Base-by-base conservation (phyloP, 2,329 filamentous ascomycete species). In the Nothophaeocryptopus gaeumannii region DNA sequence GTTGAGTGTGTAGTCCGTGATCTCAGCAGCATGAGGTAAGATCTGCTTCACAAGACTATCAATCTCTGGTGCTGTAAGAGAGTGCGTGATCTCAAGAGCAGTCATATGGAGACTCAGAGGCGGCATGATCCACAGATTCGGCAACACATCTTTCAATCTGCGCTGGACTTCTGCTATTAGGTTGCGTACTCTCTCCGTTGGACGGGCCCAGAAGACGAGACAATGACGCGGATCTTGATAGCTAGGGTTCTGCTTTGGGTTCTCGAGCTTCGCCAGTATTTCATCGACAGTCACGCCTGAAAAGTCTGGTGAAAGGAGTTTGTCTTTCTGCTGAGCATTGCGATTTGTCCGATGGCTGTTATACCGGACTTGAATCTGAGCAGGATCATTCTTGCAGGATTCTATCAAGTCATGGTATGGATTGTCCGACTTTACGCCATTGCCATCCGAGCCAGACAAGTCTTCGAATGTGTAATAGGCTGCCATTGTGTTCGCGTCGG, bases 51-150 rank as follows among this genome's bases (percentile, higher is more conserved):
- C 77, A 9, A 95, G 73, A 1, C 70, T 66, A 9, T 78, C 76
- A 39, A 95, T 88, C 64, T 92, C 84, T 0, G 76, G 72, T 1
- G 81, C 72, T 0, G 87, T 89, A 43, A 83, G 83, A 16, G 85
- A 90, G 67, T 93, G 89, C n/a, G 86, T 82, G 26, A 96, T 74
- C 68, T 97, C 92, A 2, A 96, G 77, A 0, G 83, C 80, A 0
- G 92, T 97, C 72, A 95, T 82, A 70, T 97, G 92, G 64, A 96
- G 84, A 52, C 80, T 80, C 46, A 85, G 75, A 8, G 77, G 70
- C 0, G 91, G 89, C 86, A 95, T 95, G 37, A 92, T 76, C 92
- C 92, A 97, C 20, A 95, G 72, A 57, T 78, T 88, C 91, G 89
- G 87, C 11, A 85, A 84, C 14, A 81, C 78, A 49, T 76, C 74